These are phyloP conservation scores for Phaeoacremonium minimum DNA, from an alignment of 2,329 filamentous ascomycete genomes.

Conservation along the genomic window DNA sequence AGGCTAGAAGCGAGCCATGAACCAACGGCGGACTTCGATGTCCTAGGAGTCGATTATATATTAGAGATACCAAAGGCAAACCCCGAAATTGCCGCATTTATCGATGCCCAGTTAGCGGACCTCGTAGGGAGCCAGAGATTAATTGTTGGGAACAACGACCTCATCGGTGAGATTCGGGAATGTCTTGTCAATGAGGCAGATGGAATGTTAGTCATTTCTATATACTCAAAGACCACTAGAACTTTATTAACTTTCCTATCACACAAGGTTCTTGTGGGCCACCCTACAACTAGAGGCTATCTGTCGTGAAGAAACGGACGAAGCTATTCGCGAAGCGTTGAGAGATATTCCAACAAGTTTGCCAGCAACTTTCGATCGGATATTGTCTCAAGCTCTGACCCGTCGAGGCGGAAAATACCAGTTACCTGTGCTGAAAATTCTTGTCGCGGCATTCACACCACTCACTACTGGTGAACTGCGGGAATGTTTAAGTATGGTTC, in stretches of 20 bases:
- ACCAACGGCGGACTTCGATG: conserved; percentile 4
- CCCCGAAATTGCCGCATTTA: conserved; percentile 16
- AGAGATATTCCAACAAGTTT: conserved; percentile 22
- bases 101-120: conserved; percentile 9
- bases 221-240: too few relatives aligned
- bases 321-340: conserved; percentile 25
- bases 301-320: conserved; percentile 28
- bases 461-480: conserved; percentile 27
- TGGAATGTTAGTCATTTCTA: too few relatives aligned
- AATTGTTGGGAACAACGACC: conserved; percentile 6
- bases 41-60: neutral
- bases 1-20: conserved; percentile 5
- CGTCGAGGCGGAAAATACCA: conserved; percentile 14
- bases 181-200: conserved; percentile 18
- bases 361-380: conserved; percentile 22
- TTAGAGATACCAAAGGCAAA: conserved; percentile 13
- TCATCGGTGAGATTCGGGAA: conserved; percentile 14
- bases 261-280: conserved; percentile 30
- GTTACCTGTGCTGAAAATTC: conserved; percentile 21
- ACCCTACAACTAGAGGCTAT: conserved; percentile 26
- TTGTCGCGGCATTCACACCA: conserved; percentile 20
- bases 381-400: conserved; percentile 18
- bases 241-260: too few relatives aligned
- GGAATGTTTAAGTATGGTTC: conserved; percentile 30
- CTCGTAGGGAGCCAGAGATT: conserved; percentile 7